phyloP scores from a whole-genome alignment of 306 rosid genomes.

The Hylodesmum podocarpum region DNA sequence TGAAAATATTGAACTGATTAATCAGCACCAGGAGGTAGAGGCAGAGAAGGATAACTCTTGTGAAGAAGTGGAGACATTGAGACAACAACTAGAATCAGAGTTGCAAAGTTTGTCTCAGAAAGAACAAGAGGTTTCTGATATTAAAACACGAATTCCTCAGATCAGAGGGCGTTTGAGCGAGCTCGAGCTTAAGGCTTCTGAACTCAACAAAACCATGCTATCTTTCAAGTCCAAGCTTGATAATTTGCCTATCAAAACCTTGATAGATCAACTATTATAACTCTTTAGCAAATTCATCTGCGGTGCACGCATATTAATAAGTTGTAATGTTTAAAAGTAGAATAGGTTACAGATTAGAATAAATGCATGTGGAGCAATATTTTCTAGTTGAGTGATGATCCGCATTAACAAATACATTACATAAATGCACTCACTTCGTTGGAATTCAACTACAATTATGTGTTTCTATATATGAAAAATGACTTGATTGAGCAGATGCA shows the following conservation, averaged over 20 bases:
- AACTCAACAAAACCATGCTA: conserved; percentile 39
- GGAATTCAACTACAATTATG: not conserved
- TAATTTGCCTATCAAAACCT: conserved; percentile 36
- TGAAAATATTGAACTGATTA: conserved; percentile 49
- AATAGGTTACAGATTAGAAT: not conserved
- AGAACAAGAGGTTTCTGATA: conserved; percentile 59
- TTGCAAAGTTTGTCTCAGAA: conserved; percentile 53
- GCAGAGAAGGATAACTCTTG: conserved; percentile 49
- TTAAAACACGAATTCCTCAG: conserved; percentile 47
- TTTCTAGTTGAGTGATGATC: not conserved
- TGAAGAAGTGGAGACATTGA: conserved; percentile 45
- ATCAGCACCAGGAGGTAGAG: conserved; percentile 44
- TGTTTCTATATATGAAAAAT: not conserved
- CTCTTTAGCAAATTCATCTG: not conserved
- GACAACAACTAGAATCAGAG: conserved; percentile 55
- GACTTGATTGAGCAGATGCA: no score
- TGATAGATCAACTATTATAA: conserved; percentile 54
- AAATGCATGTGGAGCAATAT: not conserved
- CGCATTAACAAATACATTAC: not conserved
- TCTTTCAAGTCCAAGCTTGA: conserved; percentile 57
- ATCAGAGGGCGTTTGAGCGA: conserved; percentile 57
- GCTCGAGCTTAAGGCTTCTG: conserved; percentile 57
- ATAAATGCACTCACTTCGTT: not conserved
- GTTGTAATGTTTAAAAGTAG: not conserved
- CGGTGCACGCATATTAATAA: not conserved